A percentile compares a stretch with the other conserved stretches of the same genome.
phyloP scores from a whole-genome alignment of 164 flowering plant genomes.

The Berberis thunbergii region DNA sequence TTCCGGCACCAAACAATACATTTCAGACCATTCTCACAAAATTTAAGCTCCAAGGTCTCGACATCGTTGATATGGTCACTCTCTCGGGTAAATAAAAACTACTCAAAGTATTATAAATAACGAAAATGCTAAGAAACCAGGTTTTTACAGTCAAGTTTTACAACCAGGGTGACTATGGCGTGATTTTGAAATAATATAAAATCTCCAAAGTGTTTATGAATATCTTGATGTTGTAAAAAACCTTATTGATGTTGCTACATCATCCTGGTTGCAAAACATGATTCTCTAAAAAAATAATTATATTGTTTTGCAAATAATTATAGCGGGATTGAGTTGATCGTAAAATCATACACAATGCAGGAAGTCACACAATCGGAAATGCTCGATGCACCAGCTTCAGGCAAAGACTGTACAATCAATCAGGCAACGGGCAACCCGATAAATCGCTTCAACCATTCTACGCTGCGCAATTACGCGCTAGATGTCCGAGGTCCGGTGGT shows the following conservation, averaged over 20 bases:
- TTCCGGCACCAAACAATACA: slow-evolving; percentile 97
- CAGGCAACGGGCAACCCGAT: slow-evolving; percentile 76
- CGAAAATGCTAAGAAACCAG: too few species aligned
- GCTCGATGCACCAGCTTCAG: slow-evolving; percentile 84
- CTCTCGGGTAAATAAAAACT: slow-evolving; percentile 54
- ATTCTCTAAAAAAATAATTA: too few species aligned
- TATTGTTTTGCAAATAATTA: too few species aligned
- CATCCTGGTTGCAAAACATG: too few species aligned
- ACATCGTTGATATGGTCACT: slow-evolving; percentile 76
- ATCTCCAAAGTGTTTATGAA: too few species aligned
- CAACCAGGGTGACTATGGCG: too few species aligned
- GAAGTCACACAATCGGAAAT: slow-evolving; percentile 93
- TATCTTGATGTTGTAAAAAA: too few species aligned
- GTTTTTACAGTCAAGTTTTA: too few species aligned
- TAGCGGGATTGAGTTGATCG: too few species aligned
- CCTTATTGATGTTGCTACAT: too few species aligned
- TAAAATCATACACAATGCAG: slow-evolving; percentile 22
- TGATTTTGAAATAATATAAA: too few species aligned
- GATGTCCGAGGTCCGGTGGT: slow-evolving; percentile 91
- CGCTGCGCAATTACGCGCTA: slow-evolving; percentile 47
- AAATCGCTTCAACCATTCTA: slow-evolving; percentile 45
- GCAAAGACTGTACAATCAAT: slow-evolving; percentile 90
- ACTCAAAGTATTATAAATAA: too few species aligned
- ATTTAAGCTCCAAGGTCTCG: slow-evolving; percentile 66
- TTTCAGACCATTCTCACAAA: slow-evolving; percentile 81